A percentile compares a stretch with the other conserved stretches of the same genome.
These are phyloP conservation scores for Taphrina communis DNA, from an alignment of 1,139 yeast genomes.

Conservation along the genomic window DNA sequence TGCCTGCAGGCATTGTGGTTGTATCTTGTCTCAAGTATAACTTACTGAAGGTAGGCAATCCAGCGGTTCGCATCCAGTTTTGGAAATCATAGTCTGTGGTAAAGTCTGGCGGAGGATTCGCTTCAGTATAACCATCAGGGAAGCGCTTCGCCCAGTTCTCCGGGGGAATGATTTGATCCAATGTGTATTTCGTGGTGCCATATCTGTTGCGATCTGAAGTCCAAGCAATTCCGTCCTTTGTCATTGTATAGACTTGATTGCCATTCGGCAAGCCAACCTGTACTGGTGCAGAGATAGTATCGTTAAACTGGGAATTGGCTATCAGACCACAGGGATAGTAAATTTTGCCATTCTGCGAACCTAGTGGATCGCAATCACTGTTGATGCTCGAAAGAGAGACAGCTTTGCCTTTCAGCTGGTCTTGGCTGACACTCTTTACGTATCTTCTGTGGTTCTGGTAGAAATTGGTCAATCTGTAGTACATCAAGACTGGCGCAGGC, in stretches of 20 bases:
- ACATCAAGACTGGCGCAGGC: constrained; percentile 76
- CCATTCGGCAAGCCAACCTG: constrained; percentile 58
- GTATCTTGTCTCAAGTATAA: constrained; percentile 80
- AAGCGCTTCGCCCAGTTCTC: constrained; percentile 86
- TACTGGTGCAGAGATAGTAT: constrained; percentile 66
- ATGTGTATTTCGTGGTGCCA: constrained; percentile 74
- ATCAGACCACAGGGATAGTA: constrained; percentile 94
- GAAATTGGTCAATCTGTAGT: constrained; percentile 81
- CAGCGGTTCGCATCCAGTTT: constrained; percentile 98
- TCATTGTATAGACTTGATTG: constrained; percentile 54
- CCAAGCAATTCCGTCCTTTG: constrained; percentile 85
- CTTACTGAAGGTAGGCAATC: constrained; percentile 82
- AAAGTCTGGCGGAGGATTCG: constrained; percentile 76
- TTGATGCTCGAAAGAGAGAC: constrained; percentile 64
- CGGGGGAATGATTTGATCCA: constrained; percentile 84
- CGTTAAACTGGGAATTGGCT: constrained; percentile 92
- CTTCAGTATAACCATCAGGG: constrained; percentile 89
- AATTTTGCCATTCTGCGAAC: constrained; percentile 59
- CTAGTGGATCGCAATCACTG: constrained; percentile 85
- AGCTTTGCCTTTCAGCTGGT: constrained; percentile 79
- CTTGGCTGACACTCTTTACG: constrained; percentile 88
- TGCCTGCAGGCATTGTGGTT: constrained; percentile 65
- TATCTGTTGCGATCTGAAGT: constrained; percentile 75
- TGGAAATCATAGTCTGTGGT: constrained; percentile 71
- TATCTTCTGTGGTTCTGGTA: constrained; percentile 93